A percentile compares a stretch with the other conserved stretches of the same genome.
phyloP scores from a whole-genome alignment of 257 asterid genomes.

The Solanum pinnatisectum region DNA sequence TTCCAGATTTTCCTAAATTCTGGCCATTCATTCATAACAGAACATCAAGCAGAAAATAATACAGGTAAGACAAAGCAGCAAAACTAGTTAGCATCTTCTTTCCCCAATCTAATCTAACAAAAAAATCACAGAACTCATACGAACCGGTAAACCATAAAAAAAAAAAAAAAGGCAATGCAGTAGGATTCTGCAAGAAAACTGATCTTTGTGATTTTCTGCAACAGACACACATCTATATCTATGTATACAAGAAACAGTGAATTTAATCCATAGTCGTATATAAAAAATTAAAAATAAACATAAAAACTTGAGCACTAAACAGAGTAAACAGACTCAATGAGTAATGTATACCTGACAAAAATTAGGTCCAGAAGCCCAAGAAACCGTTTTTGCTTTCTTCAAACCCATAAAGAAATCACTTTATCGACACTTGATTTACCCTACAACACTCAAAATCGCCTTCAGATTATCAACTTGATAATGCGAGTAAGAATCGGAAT shows the following conservation, averaged over 20 bases:
- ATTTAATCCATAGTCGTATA: not conserved
- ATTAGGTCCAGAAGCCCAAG: slow-evolving; percentile 2
- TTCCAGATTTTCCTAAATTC: not conserved
- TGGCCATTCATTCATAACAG: not conserved
- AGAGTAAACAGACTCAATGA: not conserved
- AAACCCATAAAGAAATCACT: not conserved
- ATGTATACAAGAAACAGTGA: not conserved
- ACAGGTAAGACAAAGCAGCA: not conserved
- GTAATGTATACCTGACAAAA: slow-evolving; percentile 9
- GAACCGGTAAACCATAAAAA: not conserved
- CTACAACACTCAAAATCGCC: not conserved
- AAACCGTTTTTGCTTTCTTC: not conserved
- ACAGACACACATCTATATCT: not conserved
- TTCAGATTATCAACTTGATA: not conserved
- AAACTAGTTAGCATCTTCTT: not conserved
- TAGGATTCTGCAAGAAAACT: not conserved
- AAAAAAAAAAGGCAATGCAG: not conserved
- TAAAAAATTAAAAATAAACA: not conserved
- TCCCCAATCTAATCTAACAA: not conserved
- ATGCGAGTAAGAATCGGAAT: not conserved
- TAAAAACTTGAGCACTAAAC: not conserved
- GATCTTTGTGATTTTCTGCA: not conserved
- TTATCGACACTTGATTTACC: not conserved
- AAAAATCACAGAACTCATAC: not conserved
- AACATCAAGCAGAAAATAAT: not conserved